A percentile compares a stretch with the other conserved stretches of the same genome.
Conservation (phyloP, 495 filamentous ascomycete genomes). For the Aspergillus asperescens region DNA sequence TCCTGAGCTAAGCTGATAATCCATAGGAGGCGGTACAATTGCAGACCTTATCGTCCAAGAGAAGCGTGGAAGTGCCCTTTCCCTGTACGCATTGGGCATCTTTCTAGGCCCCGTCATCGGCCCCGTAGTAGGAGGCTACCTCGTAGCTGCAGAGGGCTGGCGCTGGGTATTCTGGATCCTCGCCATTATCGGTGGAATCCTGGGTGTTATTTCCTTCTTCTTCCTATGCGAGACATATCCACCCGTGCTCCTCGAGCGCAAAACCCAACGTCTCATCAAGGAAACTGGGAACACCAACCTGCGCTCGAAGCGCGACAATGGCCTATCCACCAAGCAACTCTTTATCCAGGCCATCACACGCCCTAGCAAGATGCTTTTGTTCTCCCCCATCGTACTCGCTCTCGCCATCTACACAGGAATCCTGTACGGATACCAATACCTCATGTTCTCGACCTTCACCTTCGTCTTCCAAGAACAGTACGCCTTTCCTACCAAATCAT, state of each 20-base stretch:
- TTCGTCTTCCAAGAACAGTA: slow-evolving; percentile 57
- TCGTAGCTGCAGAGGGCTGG: background rate
- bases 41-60: background rate
- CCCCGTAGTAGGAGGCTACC: background rate
- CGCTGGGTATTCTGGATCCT: slow-evolving; percentile 7
- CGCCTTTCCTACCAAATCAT: slow-evolving; percentile 47
- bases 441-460: slow-evolving; percentile 61
- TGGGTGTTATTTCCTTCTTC: background rate
- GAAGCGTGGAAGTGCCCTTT: background rate
- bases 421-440: slow-evolving; percentile 61
- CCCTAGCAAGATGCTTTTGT: slow-evolving; percentile 45
- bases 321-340: slow-evolving; percentile 13
- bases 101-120: slow-evolving; percentile 3
- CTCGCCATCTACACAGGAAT: slow-evolving; percentile 44
- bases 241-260: background rate
- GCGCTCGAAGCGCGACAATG: slow-evolving; percentile 24
- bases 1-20: no score
- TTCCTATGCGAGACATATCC: slow-evolving; percentile 4
- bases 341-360: slow-evolving; percentile 24
- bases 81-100: background rate
- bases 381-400: slow-evolving; percentile 16
- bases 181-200: background rate
- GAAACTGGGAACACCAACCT: slow-evolving; percentile 49
- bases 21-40: slow-evolving; percentile 1
- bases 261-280: slow-evolving; percentile 34